phyloP scores from a whole-genome alignment of 2,329 filamentous ascomycete genomes.

The Cytospora paraplurivora region DNA sequence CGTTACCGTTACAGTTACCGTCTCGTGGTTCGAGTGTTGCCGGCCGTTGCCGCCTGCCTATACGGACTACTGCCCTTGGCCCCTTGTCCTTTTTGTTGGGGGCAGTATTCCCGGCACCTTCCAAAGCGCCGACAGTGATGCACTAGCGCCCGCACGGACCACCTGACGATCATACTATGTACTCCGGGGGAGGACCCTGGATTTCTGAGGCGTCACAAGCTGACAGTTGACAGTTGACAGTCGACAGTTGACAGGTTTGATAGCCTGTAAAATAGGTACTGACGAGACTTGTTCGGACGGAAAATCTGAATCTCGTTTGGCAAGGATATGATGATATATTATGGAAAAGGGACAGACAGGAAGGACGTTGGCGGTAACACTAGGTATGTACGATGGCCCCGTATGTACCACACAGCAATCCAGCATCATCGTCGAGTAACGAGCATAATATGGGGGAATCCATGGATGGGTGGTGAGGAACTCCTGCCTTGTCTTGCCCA shows the following conservation, averaged over 20 bases:
- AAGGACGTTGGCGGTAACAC: too few relatives aligned
- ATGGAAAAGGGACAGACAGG: too few relatives aligned
- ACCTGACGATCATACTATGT: slow-evolving; percentile 1
- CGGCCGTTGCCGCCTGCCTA: neutral
- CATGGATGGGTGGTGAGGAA: neutral
- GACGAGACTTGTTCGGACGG: too few relatives aligned
- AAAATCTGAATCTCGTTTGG: too few relatives aligned
- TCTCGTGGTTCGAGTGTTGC: neutral
- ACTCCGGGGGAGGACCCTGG: slow-evolving; percentile 9
- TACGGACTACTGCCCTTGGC: neutral
- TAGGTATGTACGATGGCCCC: too few relatives aligned
- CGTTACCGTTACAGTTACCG: neutral
- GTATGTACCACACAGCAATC: too few relatives aligned
- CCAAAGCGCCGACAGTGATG: slow-evolving; percentile 2
- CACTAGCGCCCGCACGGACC: slow-evolving; percentile 8
- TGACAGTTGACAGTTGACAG: neutral
- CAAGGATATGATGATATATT: too few relatives aligned
- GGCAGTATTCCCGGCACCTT: neutral
- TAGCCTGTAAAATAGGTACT: neutral
- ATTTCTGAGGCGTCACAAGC: slow-evolving; percentile 4
- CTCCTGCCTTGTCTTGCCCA: neutral
- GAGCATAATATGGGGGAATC: too few relatives aligned
- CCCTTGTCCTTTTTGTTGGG: neutral
- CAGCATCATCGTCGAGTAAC: too few relatives aligned
- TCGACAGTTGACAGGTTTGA: neutral